phyloP scores from a whole-genome alignment of 2,329 filamentous ascomycete species.

The Claviceps humidiphila region DNA sequence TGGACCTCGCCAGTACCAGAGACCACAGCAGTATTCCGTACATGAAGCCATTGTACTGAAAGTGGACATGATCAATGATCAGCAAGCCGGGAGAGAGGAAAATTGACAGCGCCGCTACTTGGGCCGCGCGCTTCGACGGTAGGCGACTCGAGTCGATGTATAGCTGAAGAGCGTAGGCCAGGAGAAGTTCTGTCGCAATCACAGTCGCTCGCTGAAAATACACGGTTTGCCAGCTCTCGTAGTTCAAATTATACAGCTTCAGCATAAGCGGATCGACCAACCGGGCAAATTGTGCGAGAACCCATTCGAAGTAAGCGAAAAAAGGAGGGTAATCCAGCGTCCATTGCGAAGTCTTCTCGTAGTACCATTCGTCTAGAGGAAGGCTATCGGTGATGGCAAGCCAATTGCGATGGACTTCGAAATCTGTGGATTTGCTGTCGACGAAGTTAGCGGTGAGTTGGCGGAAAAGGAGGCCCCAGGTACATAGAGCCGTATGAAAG shows the following conservation, averaged over 20 bases:
- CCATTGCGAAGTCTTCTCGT: constrained; percentile 97
- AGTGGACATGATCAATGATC: constrained; percentile 97
- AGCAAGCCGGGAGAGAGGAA: constrained; percentile 83
- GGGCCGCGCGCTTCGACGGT: constrained; percentile 58
- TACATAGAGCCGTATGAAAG: background rate
- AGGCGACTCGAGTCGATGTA: constrained; percentile 61
- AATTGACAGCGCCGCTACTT: constrained; percentile 78
- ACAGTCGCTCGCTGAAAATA: constrained; percentile 90
- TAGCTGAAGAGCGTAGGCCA: constrained; percentile 71
- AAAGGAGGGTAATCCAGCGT: constrained; percentile 97
- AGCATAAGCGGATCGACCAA: constrained; percentile 74
- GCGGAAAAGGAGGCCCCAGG: background rate
- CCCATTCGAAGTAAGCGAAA: constrained; percentile 95
- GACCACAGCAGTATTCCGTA: constrained; percentile 85
- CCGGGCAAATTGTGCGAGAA: constrained; percentile 66
- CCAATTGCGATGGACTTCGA: constrained; percentile 98
- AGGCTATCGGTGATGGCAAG: constrained; percentile 88
- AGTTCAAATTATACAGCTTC: constrained; percentile 63
- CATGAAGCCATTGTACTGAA: constrained; percentile 97
- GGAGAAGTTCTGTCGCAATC: constrained; percentile 68
- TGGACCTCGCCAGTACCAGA: constrained; percentile 65
- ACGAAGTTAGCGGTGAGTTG: background rate
- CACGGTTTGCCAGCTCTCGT: constrained; percentile 86
- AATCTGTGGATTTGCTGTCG: constrained; percentile 89
- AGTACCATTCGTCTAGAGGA: constrained; percentile 84